Evolutionary conservation across 805 yeast species (phyloP).

Genomic region (Candida andamanensis): DNA sequence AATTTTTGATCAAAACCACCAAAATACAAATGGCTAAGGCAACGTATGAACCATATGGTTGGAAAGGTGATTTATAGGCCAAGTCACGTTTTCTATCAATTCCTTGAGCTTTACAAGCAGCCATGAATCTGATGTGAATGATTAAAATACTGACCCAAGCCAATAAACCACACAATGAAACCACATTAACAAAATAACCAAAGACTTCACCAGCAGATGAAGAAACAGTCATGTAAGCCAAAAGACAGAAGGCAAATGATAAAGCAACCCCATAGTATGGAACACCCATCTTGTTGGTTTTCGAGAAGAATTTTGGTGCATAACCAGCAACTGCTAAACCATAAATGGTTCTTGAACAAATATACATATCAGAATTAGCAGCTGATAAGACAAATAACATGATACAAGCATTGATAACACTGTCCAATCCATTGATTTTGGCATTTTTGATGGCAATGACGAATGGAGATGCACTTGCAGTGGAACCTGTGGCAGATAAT

Average conservation of each 20-base stretch:
- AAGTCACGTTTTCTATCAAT: slow-evolving; percentile 46
- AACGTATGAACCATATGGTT: slow-evolving; percentile 62
- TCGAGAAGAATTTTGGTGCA: slow-evolving; percentile 65
- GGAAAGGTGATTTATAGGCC: slow-evolving; percentile 60
- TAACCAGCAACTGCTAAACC: slow-evolving; percentile 68
- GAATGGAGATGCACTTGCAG: slow-evolving; percentile 78
- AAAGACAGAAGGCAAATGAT: slow-evolving; percentile 49
- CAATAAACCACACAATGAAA: slow-evolving; percentile 67
- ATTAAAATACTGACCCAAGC: slow-evolving; percentile 71
- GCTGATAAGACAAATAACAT: slow-evolving; percentile 76
- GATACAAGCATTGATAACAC: slow-evolving; percentile 73
- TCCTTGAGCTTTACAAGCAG: slow-evolving; percentile 66
- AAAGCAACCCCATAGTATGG: slow-evolving; percentile 57
- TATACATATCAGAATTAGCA: slow-evolving; percentile 72
- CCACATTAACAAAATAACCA: slow-evolving; percentile 68
- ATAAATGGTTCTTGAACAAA: slow-evolving; percentile 70
- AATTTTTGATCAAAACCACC: slow-evolving; percentile 61
- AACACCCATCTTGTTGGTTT: slow-evolving; percentile 64
- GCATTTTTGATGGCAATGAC: slow-evolving; percentile 75
- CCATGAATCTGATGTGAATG: slow-evolving; percentile 61
- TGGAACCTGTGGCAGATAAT: slow-evolving; percentile 45
- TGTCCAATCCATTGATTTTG: slow-evolving; percentile 60
- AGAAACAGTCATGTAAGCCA: slow-evolving; percentile 69
- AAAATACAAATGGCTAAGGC: slow-evolving; percentile 51
- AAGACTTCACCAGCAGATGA: slow-evolving; percentile 54